Evolutionary conservation across 345 rosid genomes (phyloP).

Genomic region (Geranium rotundifolium): DNA sequence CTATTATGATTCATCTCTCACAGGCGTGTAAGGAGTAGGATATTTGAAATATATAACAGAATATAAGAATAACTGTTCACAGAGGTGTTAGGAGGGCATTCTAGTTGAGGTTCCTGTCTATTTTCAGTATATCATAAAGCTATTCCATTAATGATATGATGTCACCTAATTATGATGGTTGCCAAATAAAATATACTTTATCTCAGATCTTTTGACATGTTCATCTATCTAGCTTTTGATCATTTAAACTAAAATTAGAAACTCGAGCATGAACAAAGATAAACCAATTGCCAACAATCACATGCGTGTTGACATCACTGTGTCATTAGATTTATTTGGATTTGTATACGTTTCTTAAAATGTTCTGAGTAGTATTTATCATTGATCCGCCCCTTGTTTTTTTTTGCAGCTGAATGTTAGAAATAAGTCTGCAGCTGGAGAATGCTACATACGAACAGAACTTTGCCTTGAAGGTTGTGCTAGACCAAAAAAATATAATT

Average conservation of each 20-base stretch:
- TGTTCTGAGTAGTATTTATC: constrained; percentile 8
- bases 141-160: constrained; percentile 2
- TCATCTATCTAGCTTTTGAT: neutral
- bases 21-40: too few species aligned
- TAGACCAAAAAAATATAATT: neutral
- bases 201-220: neutral
- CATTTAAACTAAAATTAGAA: neutral
- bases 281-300: neutral
- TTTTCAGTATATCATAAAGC: constrained; percentile 1
- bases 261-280: neutral
- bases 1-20: too few species aligned
- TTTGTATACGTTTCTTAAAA: constrained; percentile 3
- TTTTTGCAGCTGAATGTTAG: constrained; percentile 74
- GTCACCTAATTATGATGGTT: neutral
- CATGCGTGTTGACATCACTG: neutral
- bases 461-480: constrained; percentile 83
- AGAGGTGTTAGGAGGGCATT: too few species aligned
- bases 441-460: constrained; percentile 85
- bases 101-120: neutral
- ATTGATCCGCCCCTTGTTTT: constrained; percentile 14
- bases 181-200: neutral
- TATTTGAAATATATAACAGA: too few species aligned
- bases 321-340: constrained; percentile 5
- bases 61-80: too few species aligned
- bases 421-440: constrained; percentile 89